Conservation (phyloP, 805 yeast genomes). For the Geotrichum ghanense region DNA sequence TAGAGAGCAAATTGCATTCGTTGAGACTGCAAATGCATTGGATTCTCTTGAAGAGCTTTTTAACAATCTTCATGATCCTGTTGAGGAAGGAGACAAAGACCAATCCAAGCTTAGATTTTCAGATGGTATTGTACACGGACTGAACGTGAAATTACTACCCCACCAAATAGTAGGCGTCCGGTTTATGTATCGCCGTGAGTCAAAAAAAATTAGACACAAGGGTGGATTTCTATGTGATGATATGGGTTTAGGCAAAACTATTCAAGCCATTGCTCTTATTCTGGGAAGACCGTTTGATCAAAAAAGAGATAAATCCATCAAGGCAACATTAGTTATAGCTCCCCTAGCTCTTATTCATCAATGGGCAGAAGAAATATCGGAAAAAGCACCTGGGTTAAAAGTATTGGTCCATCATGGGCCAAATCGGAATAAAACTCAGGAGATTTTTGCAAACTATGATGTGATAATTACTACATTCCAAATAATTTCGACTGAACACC, state of each 20-base stretch:
- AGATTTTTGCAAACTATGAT: slow-evolving; percentile 20
- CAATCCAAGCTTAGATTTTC: too few relatives aligned
- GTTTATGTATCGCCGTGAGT: slow-evolving; percentile 32
- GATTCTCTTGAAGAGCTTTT: slow-evolving; percentile 12
- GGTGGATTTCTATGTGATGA: slow-evolving; percentile 75
- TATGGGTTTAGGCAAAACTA: slow-evolving; percentile 85
- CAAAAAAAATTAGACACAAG: slow-evolving; percentile 17
- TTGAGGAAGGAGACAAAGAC: slow-evolving; percentile 5
- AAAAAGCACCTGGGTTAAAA: slow-evolving; percentile 28
- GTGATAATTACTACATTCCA: slow-evolving; percentile 28
- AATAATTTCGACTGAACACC: slow-evolving; percentile 20
- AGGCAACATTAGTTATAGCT: slow-evolving; percentile 30
- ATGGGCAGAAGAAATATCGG: slow-evolving; percentile 30
- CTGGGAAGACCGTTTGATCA: slow-evolving; percentile 25
- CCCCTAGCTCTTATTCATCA: slow-evolving; percentile 34
- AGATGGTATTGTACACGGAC: slow-evolving; percentile 24
- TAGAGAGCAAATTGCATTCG: too few relatives aligned
- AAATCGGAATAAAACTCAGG: slow-evolving; percentile 12
- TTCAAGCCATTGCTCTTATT: slow-evolving; percentile 62
- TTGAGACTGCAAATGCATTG: slow-evolving; percentile 6
- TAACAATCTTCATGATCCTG: slow-evolving; percentile 5
- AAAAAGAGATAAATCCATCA: slow-evolving; percentile 1
- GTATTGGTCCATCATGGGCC: slow-evolving; percentile 26
- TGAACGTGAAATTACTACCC: slow-evolving; percentile 30
- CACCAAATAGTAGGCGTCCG: slow-evolving; percentile 37